phyloP scores from a whole-genome alignment of 106 monocot species.

The Xerophyta viscosa region DNA sequence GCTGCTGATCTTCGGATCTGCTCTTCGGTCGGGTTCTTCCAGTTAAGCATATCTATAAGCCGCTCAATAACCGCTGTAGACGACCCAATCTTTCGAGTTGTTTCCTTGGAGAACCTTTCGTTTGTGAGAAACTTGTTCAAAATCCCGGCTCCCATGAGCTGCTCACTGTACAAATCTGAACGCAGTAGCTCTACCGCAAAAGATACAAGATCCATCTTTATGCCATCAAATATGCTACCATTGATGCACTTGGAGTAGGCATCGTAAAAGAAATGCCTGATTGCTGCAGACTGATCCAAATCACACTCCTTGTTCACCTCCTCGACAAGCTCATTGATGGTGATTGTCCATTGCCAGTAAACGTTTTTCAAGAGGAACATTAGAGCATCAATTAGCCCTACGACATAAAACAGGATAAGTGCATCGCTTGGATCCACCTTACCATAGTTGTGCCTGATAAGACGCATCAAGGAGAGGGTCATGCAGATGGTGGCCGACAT shows the following conservation, averaged over 20 bases:
- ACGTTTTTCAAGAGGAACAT: constrained; percentile 50
- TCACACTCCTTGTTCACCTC: constrained; percentile 35
- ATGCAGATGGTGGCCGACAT: constrained; percentile 26
- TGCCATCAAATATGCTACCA: constrained; percentile 55
- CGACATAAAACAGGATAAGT: constrained; percentile 47
- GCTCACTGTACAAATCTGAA: constrained; percentile 41
- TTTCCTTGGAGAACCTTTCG: constrained; percentile 23
- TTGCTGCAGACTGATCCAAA: constrained; percentile 15
- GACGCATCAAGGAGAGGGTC: constrained; percentile 33
- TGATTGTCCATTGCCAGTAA: constrained; percentile 50
- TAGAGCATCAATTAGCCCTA: constrained; percentile 37
- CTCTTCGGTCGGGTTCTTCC: constrained; percentile 36
- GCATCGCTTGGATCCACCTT: constrained; percentile 9
- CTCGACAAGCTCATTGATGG: constrained; percentile 14
- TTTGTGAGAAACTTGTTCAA: constrained; percentile 28
- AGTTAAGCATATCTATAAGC: constrained; percentile 61
- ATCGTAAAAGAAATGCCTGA: constrained; percentile 66
- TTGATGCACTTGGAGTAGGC: constrained; percentile 43
- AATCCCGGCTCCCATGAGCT: constrained; percentile 53
- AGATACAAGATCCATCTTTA: constrained; percentile 58
- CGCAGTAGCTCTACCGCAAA: constrained; percentile 44
- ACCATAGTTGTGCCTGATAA: constrained; percentile 30
- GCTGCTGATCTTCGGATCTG: constrained; percentile 53
- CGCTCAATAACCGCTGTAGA: constrained; percentile 30
- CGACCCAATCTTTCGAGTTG: constrained; percentile 49